Base-by-base conservation (phyloP, 257 asterid species). In the Ocimum tenuiflorum region DNA sequence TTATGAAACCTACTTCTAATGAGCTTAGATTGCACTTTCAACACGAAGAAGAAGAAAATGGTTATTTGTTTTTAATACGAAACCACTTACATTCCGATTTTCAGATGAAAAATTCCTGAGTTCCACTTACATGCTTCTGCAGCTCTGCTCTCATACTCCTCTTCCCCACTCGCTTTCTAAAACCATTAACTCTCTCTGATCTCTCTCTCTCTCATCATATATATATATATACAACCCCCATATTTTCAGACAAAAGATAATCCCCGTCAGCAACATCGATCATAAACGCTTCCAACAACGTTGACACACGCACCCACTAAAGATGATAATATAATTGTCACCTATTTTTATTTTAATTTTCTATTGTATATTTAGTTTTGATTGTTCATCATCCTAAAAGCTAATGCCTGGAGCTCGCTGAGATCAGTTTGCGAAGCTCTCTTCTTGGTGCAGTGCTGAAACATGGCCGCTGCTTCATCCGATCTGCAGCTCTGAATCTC, bases 401-500 rank as follows among this genome's bases (percentile, higher is more conserved):
- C 98, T 75, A 91, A 69, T 31, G 85, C 92, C 73, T 91, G 96
- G 38, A 89, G 95, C 75, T 91, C 98, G 53, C 82, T 79, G 77
- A 89, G 19, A 19, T 91, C 96, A 14, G 83, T 78, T 75, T 81
- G 91, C 17, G 95, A 79, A 27, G 83, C 69, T 57, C 90, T 82
- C 79, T 79, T 88, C 82, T 73, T 83, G 66, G 69, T 42, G 60
- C 59, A 73, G 13, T 67, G 55, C 12, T 73, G 83, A 51, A 51
- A 75, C 0, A 67, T 53, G 8, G 33, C n/a, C n/a, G n/a, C 55
- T 1, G 66, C 73, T 6, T 83, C 60, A 31, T 31, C 36, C 3
- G 31, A 24, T 31, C 36, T 31, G 52, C 75, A 73, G 65, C 83
- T 68, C 39, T 79, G 68, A 6, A 33, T 54, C 43, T 87, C 94